Conservation (phyloP, 2,329 filamentous ascomycete genomes). For the Oidium heveae region DNA sequence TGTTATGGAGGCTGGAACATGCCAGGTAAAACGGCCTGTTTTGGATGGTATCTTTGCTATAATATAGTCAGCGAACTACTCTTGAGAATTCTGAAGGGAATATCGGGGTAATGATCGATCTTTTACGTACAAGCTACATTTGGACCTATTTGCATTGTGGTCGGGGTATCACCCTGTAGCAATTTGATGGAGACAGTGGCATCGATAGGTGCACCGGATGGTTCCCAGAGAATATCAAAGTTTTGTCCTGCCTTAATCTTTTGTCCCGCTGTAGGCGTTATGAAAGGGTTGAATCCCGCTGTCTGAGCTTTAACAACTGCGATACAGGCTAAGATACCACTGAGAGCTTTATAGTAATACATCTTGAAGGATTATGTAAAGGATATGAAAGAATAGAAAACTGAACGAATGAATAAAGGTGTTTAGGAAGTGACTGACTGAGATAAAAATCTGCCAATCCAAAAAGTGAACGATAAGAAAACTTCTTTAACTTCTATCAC, state of each 20-base stretch:
- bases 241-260: slow-evolving; percentile 22
- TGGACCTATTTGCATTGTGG: slow-evolving; percentile 18
- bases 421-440: no score
- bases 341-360: slow-evolving; percentile 8
- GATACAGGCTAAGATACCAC: slow-evolving; percentile 9
- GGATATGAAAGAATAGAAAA: not conserved
- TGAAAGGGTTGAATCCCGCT: slow-evolving; percentile 27
- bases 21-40: no score
- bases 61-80: no score
- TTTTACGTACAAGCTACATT: slow-evolving; percentile 28
- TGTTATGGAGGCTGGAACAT: no score
- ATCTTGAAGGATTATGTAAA: not conserved
- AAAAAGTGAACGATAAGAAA: no score
- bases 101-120: no score
- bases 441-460: no score
- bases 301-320: slow-evolving; percentile 23
- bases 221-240: slow-evolving; percentile 25
- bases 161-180: slow-evolving; percentile 24
- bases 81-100: no score
- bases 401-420: no score
- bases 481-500: no score
- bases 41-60: no score
- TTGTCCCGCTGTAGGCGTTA: slow-evolving; percentile 20
- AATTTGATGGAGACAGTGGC: slow-evolving; percentile 26
- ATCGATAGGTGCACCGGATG: slow-evolving; percentile 15